These are phyloP conservation scores for Lanmaoa pseudosensibilis DNA, from an alignment of 768 basidiomycete species.

Conservation along the genomic window DNA sequence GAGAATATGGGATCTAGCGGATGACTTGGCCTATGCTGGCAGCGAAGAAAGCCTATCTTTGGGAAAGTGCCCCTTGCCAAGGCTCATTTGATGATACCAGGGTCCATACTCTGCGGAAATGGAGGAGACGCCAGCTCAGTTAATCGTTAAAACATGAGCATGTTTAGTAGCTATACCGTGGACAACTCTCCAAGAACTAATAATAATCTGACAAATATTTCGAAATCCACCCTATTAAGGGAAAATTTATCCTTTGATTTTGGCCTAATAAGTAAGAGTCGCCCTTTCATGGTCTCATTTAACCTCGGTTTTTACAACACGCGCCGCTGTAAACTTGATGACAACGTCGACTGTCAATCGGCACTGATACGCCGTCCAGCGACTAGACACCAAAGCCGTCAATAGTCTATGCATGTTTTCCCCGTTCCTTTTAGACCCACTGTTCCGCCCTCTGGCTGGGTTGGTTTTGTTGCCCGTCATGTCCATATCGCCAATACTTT, in stretches of 20 bases:
- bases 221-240: background rate
- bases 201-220: background rate
- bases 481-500: constrained; percentile 1
- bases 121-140: background rate
- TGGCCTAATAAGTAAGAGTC: background rate
- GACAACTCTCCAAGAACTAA: background rate
- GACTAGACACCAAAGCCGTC: no score
- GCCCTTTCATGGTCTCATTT: background rate
- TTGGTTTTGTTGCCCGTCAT: constrained; percentile 1
- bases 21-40: no score
- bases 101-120: background rate
- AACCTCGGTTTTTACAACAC: background rate
- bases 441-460: background rate
- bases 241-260: background rate
- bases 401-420: background rate
- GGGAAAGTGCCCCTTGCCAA: background rate
- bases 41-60: no score
- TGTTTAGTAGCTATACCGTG: no score
- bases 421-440: background rate
- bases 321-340: background rate
- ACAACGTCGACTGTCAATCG: background rate
- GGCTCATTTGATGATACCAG: background rate
- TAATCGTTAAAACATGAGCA: background rate
- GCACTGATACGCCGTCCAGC: no score
- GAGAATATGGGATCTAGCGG: no score